Conservation (phyloP, 352 stramenopile genomes). For the Thalassiosira exigua region DNA sequence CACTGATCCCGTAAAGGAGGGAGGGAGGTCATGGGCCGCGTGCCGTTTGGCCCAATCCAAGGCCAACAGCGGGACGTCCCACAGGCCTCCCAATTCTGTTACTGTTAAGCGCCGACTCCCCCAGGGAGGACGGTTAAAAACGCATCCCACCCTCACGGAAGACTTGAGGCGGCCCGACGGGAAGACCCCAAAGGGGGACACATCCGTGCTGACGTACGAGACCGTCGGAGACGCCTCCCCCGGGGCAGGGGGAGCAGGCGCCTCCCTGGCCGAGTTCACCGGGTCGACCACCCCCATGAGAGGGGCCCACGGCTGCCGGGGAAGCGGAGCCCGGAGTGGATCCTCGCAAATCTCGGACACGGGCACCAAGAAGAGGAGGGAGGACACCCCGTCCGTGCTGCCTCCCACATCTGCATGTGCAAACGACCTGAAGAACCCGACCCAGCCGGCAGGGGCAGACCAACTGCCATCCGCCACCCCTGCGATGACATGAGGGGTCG, state of each 20-base stretch:
- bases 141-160: background rate
- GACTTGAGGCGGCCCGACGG: background rate
- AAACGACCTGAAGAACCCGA: background rate
- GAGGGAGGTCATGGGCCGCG: background rate
- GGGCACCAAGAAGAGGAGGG: background rate
- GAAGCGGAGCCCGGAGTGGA: no score
- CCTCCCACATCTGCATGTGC: background rate
- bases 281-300: background rate
- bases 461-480: background rate
- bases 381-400: no score
- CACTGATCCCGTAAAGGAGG: background rate
- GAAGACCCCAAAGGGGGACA: background rate
- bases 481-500: background rate
- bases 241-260: background rate
- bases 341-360: background rate
- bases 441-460: background rate
- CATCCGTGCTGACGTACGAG: background rate
- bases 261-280: background rate
- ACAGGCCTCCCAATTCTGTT: background rate
- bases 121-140: background rate
- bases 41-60: background rate
- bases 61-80: conserved; percentile 3
- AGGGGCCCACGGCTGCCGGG: background rate
- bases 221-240: background rate
- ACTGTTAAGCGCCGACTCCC: background rate